Evolutionary conservation across 1,284 basidiomycete species (phyloP), one percentile per base, ranked within the genome.

Genomic region (Ceratobasidium sp.): DNA sequence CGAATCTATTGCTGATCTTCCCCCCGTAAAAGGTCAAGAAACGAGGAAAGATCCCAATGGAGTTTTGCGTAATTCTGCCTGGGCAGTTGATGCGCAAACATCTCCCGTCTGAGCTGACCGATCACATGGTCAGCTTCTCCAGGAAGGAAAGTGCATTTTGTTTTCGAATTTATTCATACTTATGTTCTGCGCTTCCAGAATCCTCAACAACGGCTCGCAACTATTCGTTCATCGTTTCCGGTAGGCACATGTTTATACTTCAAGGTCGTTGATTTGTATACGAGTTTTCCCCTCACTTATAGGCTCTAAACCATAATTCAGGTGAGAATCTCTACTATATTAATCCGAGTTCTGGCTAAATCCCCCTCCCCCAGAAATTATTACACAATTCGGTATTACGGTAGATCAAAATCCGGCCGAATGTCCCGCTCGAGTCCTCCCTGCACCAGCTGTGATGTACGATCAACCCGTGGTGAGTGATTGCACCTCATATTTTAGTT

Each of bases 71-170:
- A 0, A 89, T 94, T 3, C 86, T 87, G 0, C 84, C 87, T 0
- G 92, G 93, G 0, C 93, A 94, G 79, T 90, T 93, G 61, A 90
- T 93, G 88, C 86, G 90, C 51, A 92, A 91, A 80, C 90, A 91
- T 78, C 86, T 94, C 1, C 92, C 92, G 0, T 84, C 89, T 0
- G 89, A 92, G 77, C 89, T 89, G 80, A 91, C 89, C 0, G 89
- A 87, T 76, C 87, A 89, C 6, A 89, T 93, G 17, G 85, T 93
- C 1, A 87, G 88, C 0, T 94, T 94, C 80, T 89, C 92, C 0
- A 93, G 58, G 37, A 74, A 60, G 45, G 58, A 37, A 51, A 23
- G 54, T 47, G 7, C 28, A 20, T 31, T 39, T 8, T 7, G 3
- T 3, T 20, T n/a, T 3, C n/a, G 11, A 31, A 35, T n/a, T 49